Base-by-base conservation (phyloP, 2,329 filamentous ascomycete genomes). In the Talaromyces sp. region DNA sequence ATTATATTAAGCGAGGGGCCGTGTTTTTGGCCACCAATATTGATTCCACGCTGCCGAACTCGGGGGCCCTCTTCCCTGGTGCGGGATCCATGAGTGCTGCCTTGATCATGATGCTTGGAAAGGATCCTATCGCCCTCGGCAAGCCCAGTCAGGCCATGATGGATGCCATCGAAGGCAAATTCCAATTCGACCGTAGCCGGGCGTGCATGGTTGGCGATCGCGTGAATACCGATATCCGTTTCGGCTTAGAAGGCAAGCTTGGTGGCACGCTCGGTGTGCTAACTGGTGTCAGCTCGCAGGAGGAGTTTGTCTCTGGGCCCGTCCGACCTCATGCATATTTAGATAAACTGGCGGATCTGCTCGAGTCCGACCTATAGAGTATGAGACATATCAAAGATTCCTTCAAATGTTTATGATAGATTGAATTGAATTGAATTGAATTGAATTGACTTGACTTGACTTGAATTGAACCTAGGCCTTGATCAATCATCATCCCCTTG, bases 131-230 rank as follows among this genome's bases (percentile, higher is more conserved):
- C 29, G 86, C 90, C 3, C 77, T 97, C 36, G 94, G 94, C 0
- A 99, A 99, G 77, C 94, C 94, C 3, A 96, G 91, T 70, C 91
- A 96, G 77, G 93, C 93, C 3, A 99, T 99, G 94, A 96, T 99
- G 93, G 93, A 97, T 72, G 91, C 94, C 3, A 89, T 99, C 52
- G 93, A 97, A 78, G 93, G 93, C 53, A 96, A 96, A 74, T 97
- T 97, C 73, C 82, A 89, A 62, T 88, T 99, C 49, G 87, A 97
- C 71, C 84, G 92, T 33, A 84, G 81, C 55, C 86, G 86, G 63
- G 90, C 94, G 1, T 97, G 94, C 75, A 99, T 99, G 94, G 84
- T 99, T 39, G 94, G 94, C 6, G 94, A 99, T 72, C 82, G 94
- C 27, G 78, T 96, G 58, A 90, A 97, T 71, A 99, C 94, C 0